Evolutionary conservation across 768 basidiomycete genomes (phyloP).

Genomic region (Paxillus ammoniavirescens): DNA sequence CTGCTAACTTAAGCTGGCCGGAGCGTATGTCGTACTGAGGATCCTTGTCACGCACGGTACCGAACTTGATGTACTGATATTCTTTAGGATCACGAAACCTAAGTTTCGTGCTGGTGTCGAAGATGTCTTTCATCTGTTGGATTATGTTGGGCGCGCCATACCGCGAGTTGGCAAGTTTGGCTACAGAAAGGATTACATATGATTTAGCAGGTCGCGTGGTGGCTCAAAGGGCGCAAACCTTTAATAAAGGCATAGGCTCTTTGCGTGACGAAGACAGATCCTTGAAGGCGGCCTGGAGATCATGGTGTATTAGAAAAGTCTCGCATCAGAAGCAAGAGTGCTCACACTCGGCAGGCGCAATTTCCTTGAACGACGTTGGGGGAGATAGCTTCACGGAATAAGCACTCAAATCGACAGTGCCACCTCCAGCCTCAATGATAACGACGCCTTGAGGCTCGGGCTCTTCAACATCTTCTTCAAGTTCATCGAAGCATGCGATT

Average conservation of each 20-base stretch:
- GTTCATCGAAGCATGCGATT: background rate
- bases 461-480: background rate
- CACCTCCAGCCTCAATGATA: slow-evolving; percentile 46
- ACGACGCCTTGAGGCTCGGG: slow-evolving; percentile 36
- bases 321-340: background rate
- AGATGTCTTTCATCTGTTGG: slow-evolving; percentile 29
- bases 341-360: slow-evolving; percentile 33
- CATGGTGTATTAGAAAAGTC: background rate
- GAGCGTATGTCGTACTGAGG: slow-evolving; percentile 31
- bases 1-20: slow-evolving; percentile 37
- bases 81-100: slow-evolving; percentile 37
- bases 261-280: slow-evolving; percentile 35
- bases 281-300: slow-evolving; percentile 35
- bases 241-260: slow-evolving; percentile 26
- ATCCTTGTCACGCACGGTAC: slow-evolving; percentile 35
- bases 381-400: slow-evolving; percentile 27
- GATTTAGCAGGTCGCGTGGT: background rate
- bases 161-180: slow-evolving; percentile 26
- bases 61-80: slow-evolving; percentile 41
- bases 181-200: slow-evolving; percentile 12
- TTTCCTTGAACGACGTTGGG: slow-evolving; percentile 30
- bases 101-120: slow-evolving; percentile 37
- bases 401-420: too few relatives aligned
- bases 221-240: slow-evolving; percentile 13
- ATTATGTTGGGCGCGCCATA: slow-evolving; percentile 31